Conservation (phyloP, 768 basidiomycete species). For the Pleurotus pulmonarius region DNA sequence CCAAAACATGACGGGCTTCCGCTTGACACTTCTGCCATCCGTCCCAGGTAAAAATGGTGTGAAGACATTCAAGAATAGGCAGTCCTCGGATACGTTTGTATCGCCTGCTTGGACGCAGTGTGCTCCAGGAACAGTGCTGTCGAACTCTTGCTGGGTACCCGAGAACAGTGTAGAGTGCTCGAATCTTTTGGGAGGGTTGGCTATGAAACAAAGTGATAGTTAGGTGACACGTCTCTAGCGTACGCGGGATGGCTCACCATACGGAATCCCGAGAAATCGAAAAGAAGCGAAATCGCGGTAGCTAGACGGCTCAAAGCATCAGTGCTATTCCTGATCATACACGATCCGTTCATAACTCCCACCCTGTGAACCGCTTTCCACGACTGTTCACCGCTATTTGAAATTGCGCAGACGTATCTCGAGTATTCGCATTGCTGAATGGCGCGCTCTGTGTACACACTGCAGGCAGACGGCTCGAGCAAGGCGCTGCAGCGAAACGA, state of each 20-base stretch:
- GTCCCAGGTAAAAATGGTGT: constrained; percentile 31
- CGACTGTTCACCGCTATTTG: constrained; percentile 22
- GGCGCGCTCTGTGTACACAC: constrained; percentile 28
- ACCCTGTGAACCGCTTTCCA: constrained; percentile 20
- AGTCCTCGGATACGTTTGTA: constrained; percentile 20
- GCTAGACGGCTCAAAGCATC: constrained; percentile 8
- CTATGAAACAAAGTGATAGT: constrained; percentile 10
- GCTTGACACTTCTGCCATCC: constrained; percentile 10
- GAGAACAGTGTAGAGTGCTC: constrained; percentile 35
- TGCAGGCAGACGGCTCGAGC: constrained; percentile 16
- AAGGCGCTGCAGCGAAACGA: constrained; percentile 15
- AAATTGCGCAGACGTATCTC: constrained; percentile 17
- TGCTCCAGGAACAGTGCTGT: constrained; percentile 29
- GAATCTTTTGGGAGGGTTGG: constrained; percentile 39
- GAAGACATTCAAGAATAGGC: constrained; percentile 44
- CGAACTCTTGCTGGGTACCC: constrained; percentile 25
- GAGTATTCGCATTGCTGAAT: constrained; percentile 19
- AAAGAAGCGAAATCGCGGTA: constrained; percentile 46
- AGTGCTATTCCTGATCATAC: not conserved
- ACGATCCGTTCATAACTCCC: not conserved
- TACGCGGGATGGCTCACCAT: constrained; percentile 10
- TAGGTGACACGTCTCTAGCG: not conserved
- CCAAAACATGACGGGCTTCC: constrained; percentile 46
- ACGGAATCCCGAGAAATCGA: constrained; percentile 50
- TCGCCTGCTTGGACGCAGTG: constrained; percentile 27